Evolutionary conservation across 495 filamentous ascomycete species (phyloP).

Genomic region (Penicillium odoratum): DNA sequence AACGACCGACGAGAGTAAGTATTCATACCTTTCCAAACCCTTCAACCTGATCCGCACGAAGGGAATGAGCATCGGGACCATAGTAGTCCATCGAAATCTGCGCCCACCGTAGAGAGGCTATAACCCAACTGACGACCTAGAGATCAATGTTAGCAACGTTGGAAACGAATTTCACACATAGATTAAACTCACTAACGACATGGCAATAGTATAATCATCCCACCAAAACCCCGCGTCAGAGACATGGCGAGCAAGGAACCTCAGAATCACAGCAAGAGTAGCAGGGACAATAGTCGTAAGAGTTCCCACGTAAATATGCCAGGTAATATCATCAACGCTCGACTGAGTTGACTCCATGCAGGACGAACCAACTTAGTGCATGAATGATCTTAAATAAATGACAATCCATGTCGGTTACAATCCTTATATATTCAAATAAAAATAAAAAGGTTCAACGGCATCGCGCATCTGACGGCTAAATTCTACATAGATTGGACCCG

Average conservation of each 20-base stretch:
- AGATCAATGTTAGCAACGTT: neutral
- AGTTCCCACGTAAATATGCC: constrained; percentile 30
- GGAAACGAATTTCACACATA: neutral
- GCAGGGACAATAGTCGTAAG: constrained; percentile 32
- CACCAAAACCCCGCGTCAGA: constrained; percentile 36
- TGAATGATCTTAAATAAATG: neutral
- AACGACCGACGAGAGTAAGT: neutral
- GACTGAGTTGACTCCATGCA: constrained; percentile 15
- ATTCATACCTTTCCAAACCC: constrained; percentile 26
- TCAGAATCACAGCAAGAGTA: constrained; percentile 29
- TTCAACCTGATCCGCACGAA: constrained; percentile 13
- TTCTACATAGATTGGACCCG: neutral
- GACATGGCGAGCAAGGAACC: constrained; percentile 29
- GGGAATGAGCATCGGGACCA: constrained; percentile 16
- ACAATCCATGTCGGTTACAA: neutral
- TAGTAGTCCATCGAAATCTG: constrained; percentile 20
- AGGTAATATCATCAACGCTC: constrained; percentile 22
- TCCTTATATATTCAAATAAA: neutral
- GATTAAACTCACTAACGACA: constrained; percentile 26
- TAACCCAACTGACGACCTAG: constrained; percentile 26
- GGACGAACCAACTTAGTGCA: neutral
- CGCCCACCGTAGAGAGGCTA: constrained; percentile 23
- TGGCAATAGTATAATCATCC: constrained; percentile 39
- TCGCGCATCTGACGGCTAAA: neutral
- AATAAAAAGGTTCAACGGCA: neutral